Conservation (phyloP, 1,139 yeast genomes). For the Ogataea hybrid region DNA sequence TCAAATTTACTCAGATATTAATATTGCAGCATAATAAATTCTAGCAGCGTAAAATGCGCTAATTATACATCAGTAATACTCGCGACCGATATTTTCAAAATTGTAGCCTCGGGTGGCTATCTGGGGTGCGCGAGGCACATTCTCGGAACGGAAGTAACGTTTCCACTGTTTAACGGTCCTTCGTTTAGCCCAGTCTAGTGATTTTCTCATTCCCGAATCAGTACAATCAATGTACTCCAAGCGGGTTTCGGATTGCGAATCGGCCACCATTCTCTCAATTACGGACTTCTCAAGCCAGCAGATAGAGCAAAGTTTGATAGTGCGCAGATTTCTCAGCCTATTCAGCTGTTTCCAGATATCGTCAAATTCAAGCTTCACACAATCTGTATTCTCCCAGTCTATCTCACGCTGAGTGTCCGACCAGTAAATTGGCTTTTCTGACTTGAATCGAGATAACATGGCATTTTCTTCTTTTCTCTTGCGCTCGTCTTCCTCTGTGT, state of each 20-base stretch:
- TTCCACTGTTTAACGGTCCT: conserved; percentile 29
- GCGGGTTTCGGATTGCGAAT: conserved; percentile 21
- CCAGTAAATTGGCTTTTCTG: conserved; percentile 27
- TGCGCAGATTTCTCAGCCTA: conserved; percentile 35
- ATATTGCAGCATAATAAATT: not conserved
- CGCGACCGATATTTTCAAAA: conserved; percentile 16
- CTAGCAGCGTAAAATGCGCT: not conserved
- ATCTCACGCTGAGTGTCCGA: conserved; percentile 29
- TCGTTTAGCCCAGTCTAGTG: conserved; percentile 51
- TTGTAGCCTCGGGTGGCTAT: not conserved
- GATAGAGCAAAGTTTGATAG: conserved; percentile 44
- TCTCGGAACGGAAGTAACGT: conserved; percentile 17
- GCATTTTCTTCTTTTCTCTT: conserved; percentile 5
- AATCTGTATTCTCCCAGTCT: conserved; percentile 20
- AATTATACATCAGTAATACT: conserved; percentile 8
- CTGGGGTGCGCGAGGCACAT: not conserved
- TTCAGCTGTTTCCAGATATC: conserved; percentile 38
- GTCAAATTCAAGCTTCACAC: conserved; percentile 17
- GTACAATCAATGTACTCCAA: conserved; percentile 41
- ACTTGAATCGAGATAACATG: conserved; percentile 10
- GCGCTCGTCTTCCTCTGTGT: conserved; percentile 14
- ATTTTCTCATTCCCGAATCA: conserved; percentile 59
- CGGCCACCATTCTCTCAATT: conserved; percentile 31
- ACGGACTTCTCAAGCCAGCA: conserved; percentile 50
- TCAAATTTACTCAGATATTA: not conserved